A percentile compares a stretch with the other conserved stretches of the same genome.
phyloP scores from a whole-genome alignment of 2,329 filamentous ascomycete species.

The Phyllosticta citribraziliensis region DNA sequence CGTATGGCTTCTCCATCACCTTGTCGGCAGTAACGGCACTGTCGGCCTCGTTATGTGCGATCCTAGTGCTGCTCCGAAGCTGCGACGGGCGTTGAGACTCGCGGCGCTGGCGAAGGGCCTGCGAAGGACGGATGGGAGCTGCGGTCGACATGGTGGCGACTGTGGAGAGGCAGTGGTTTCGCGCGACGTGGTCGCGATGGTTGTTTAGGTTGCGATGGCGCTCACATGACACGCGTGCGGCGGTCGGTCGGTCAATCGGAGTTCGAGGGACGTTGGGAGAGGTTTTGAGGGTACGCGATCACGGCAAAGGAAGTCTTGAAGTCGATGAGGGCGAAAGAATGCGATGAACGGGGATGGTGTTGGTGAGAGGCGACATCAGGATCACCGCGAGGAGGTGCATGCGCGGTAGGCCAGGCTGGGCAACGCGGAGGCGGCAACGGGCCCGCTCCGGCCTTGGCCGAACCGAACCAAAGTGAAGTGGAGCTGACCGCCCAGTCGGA shows the following conservation, averaged over 20 bases:
- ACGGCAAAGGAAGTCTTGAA: background rate
- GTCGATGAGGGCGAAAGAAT: background rate
- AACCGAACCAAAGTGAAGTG: too few relatives aligned
- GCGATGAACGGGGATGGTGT: background rate
- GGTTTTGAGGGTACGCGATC: background rate
- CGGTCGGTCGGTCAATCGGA: background rate
- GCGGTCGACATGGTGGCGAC: conserved; percentile 16
- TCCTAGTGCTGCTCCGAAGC: conserved; percentile 8
- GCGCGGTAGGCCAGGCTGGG: background rate
- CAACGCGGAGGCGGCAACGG: background rate
- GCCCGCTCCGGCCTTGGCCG: conserved; percentile 4
- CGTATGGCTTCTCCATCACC: conserved; percentile 23
- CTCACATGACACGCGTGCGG: background rate
- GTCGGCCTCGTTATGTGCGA: conserved; percentile 19
- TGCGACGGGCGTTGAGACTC: conserved; percentile 32
- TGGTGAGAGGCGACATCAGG: conserved; percentile 2
- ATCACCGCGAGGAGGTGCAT: background rate
- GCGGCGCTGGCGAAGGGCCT: conserved; percentile 35
- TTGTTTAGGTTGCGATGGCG: background rate
- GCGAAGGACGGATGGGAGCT: conserved; percentile 25
- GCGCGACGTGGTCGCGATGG: background rate
- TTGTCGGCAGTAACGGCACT: conserved; percentile 20
- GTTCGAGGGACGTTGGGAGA: background rate
- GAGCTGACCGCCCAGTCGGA: too few relatives aligned
- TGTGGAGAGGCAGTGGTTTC: background rate